These are phyloP conservation scores for Ilyonectria mors-panacis DNA, from an alignment of 2,329 filamentous ascomycete genomes.

Conservation along the genomic window DNA sequence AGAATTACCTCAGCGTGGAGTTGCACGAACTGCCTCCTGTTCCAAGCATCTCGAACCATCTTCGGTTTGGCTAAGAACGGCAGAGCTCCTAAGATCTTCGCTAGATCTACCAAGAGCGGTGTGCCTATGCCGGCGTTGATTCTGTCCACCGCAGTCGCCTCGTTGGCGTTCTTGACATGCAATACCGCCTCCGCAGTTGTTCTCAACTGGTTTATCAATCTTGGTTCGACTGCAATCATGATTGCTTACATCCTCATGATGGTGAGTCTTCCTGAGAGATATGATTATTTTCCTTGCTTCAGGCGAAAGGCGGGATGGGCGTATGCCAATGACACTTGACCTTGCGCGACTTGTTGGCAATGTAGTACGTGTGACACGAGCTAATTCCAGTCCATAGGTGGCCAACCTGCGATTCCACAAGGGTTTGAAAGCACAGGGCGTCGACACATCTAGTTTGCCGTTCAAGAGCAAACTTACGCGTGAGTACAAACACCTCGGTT, in stretches of 20 bases:
- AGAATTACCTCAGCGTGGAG: conserved; percentile 22
- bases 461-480: conserved; percentile 20
- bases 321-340: no score
- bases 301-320: no score
- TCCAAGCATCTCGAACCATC: conserved; percentile 17
- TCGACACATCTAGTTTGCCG: conserved; percentile 4
- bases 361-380: not conserved
- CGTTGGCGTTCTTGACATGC: conserved; percentile 13
- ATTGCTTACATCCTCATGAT: conserved; percentile 22
- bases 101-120: conserved; percentile 5
- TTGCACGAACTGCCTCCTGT: conserved; percentile 17
- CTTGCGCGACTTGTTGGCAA: not conserved
- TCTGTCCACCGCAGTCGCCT: conserved; percentile 10
- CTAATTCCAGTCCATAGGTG: not conserved
- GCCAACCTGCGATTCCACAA: conserved; percentile 13
- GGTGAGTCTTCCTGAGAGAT: not conserved
- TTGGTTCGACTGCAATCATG: conserved; percentile 18
- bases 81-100: conserved; percentile 18
- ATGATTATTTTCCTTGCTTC: no score
- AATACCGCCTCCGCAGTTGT: conserved; percentile 12
- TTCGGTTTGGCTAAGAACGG: conserved; percentile 17
- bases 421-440: conserved; percentile 15
- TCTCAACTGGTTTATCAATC: conserved; percentile 18
- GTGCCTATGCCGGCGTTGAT: conserved; percentile 14
- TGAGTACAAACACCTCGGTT: not conserved